These are phyloP conservation scores for Phaffia rhodozyma DNA, from an alignment of 1,284 basidiomycete species.

Conservation along the genomic window DNA sequence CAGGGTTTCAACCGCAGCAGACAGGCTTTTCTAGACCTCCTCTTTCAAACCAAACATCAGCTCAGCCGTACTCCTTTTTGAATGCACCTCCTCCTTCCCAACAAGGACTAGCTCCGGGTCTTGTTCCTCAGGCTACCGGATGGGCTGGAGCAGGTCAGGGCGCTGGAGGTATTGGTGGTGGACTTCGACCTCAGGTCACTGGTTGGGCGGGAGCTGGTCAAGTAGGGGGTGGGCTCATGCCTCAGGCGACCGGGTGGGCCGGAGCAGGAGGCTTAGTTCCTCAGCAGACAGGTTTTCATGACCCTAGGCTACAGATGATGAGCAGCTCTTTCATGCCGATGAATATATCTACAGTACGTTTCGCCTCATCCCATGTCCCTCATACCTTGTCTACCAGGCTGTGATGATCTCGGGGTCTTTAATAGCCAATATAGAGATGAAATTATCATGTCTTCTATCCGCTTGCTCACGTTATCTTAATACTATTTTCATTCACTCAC, in stretches of 20 bases:
- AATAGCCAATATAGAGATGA: neutral
- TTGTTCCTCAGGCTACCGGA: constrained; percentile 22
- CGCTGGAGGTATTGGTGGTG: too few relatives aligned
- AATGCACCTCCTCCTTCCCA: constrained; percentile 30
- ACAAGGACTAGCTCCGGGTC: constrained; percentile 19
- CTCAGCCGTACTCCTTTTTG: constrained; percentile 29
- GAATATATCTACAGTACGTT: constrained; percentile 34
- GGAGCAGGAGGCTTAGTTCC: constrained; percentile 23
- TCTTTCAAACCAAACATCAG: neutral
- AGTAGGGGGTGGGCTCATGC: neutral
- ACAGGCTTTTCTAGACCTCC: constrained; percentile 12
- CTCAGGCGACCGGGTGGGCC: constrained; percentile 9
- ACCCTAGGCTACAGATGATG: constrained; percentile 74
- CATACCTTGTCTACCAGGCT: neutral
- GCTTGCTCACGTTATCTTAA: neutral
- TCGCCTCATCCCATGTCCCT: constrained; percentile 8
- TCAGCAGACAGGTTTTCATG: constrained; percentile 54
- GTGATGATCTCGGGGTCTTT: neutral
- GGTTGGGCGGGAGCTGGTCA: constrained; percentile 18
- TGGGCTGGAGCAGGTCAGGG: constrained; percentile 7
- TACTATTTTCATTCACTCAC: neutral
- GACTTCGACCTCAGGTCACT: constrained; percentile 17
- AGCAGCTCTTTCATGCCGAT: constrained; percentile 66
- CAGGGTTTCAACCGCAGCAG: constrained; percentile 17
- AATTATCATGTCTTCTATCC: neutral